Evolutionary conservation across 1,284 basidiomycete genomes (phyloP), one percentile per base, ranked within the genome.

Genomic region (Naganishia liquefaciens): DNA sequence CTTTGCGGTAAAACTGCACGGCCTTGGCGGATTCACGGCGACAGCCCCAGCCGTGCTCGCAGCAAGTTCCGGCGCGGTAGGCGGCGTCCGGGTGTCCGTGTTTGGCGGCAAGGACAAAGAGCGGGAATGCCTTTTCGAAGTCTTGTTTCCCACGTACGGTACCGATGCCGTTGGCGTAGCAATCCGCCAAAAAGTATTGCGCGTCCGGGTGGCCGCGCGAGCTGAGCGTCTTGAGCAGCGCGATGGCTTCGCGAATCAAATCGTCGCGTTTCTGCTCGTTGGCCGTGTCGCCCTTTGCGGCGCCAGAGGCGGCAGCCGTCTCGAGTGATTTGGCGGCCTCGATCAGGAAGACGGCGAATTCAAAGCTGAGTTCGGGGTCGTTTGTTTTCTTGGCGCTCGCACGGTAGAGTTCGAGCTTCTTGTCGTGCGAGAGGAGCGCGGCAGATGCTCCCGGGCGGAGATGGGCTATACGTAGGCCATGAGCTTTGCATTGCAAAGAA

Each of bases 31-130:
- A 87, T 79, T 99, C 96, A 28, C 92, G 85, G 54, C 94, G 83
- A 76, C 93, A 96, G 4, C 95, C 95, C 95, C 96, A 99, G 25
- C 94, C 96, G 75, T 98, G 95, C 83, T 99, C 96, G 78, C 92
- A 96, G 78, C 96, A 99, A 1, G 93, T 96, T 25, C 93, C 96
- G 0, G 94, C 91, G 54, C 95, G 90, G 79, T 95, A 99, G 25
- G 91, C 87, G 9, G 93, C 94, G 73, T 98, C 94, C 0, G 93
- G 89, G 76, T 99, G 95, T n/a, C 93, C 91, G 75, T 99, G 96
- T 80, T 99, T 99, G 50, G 94, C 93, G 7, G 95, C 93, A 49
- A 97, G 87, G 7, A 96, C 88, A 75, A 98, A 99, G 64, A 99
- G 84, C 19, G 94, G 94, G 79, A 93, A 97, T 3, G 96, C 95